Base-by-base conservation (phyloP, 768 basidiomycete genomes). In the Rhodotorula diobovata region DNA sequence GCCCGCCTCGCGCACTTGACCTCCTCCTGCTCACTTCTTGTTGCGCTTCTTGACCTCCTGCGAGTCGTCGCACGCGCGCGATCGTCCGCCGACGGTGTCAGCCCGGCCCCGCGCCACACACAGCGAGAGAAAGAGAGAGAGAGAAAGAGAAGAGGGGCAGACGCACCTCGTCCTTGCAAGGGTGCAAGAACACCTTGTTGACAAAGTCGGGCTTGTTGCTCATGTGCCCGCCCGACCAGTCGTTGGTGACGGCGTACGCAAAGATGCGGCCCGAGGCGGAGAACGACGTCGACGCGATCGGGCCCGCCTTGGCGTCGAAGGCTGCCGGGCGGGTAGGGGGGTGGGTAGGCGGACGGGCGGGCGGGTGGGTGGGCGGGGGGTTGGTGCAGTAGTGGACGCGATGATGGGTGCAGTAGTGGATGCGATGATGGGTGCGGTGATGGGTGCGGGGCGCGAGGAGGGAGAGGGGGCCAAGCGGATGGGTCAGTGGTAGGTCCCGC, bases 211-310 rank as follows among this genome's bases (percentile, higher is more conserved):
- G 60, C 43, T 64, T 73, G 72, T 77, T 76, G 46, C 72, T 74
- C 53, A 53, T 63, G 63, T 76, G 66, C 12, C 77, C 78, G 20
- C 76, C 77, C 23, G 65, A 67, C 78, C 76, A 77, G 56, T 77
- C 78, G 35, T 78, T 73, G n/a, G 76, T 74, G 34, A 95, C 81
- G 1, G 92, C 89, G 75, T 96, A 96, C 0, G 93, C 94, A 78
- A 96, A 91, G 73, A 96, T 90, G 41, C 83, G 87, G 39, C 91
- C 91, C 35, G 86, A 90, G 71, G 89, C 88, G 82, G 92, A 96
- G 84, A 95, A 97, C 8, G 87, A 84, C 16, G 88, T 88, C 15
- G 89, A 85, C 30, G 89, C 82, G 71, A 96, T 89, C 0, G 94
- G 92, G 34, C 87, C 89, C 2, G 88, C 86, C 4, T 84, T 83